Base-by-base conservation (phyloP, 2,329 filamentous ascomycete species). In the Colletotrichum truncatum region DNA sequence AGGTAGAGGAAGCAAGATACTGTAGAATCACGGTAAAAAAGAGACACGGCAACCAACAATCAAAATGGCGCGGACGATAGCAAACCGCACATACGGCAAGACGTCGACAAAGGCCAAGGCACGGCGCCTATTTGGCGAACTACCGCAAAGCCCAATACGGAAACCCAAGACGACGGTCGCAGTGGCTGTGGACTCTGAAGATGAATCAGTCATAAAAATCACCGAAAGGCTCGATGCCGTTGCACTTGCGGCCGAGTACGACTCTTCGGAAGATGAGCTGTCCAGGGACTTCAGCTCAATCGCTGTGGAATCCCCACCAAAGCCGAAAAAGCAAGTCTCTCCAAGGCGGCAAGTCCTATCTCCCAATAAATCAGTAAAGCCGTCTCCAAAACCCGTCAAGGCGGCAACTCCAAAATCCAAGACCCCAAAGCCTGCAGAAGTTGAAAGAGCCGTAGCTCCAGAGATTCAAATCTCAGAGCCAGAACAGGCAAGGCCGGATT, bases 41-140 rank as follows among this genome's bases (percentile, higher is more conserved):
- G n/a, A 16, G 10, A 60, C n/a, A 51, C 38, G 34, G 26, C 32
- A 14, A 28, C 12, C 23, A 8, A 36, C 55, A 52, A n/a, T 10
- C 6, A 78, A 71, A 25, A 87, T 87, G 85, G 75, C 82, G 34
- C 79, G 81, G 61, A 77, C 78, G 52, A 74, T 76, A 4, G 73
- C 78, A 16, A 70, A 78, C 9, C 81, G 83, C 3, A 84, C 80
- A 62, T 88, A 87, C 75, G 86, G 85, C 63, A 86, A 83, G 65
- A 77, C 77, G 45, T 77, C 78, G 28, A 84, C 78, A 64, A 81
- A 81, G 45, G 77, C 82, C 25, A 84, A 79, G 64, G 77, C 80
- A 16, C 80, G 84, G 41, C 78, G 82, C 21, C 74, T 85, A 45
- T 86, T 87, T 67, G 81, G 81, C 18, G 83, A 86, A 69, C 73